phyloP scores from a whole-genome alignment of 768 basidiomycete genomes.

The Cubamyces lactineus region DNA sequence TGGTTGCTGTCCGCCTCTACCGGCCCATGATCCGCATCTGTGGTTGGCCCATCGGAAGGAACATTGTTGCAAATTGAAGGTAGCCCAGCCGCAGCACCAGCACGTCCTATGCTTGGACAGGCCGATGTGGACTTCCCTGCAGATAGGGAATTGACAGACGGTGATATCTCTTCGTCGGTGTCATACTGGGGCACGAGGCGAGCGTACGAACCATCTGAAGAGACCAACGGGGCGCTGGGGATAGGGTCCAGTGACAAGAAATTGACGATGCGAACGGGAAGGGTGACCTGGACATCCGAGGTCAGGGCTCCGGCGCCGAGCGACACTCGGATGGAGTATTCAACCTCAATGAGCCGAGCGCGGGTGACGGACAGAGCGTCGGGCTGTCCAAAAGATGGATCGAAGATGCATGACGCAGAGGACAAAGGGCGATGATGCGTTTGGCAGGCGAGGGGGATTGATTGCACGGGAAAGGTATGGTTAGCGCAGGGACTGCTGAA shows the following conservation, averaged over 20 bases:
- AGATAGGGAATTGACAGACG: neutral
- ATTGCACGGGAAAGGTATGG: neutral
- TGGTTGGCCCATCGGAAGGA: too few relatives aligned
- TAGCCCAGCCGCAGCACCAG: too few relatives aligned
- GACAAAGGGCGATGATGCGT: too few relatives aligned
- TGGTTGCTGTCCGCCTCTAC: too few relatives aligned
- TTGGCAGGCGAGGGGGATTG: neutral
- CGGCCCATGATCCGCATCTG: too few relatives aligned
- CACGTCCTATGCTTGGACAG: too few relatives aligned
- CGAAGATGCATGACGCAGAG: neutral
- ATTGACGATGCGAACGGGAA: constrained; percentile 80
- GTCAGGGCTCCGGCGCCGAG: constrained; percentile 60
- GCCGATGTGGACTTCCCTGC: neutral
- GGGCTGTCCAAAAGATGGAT: constrained; percentile 44
- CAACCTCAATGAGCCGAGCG: constrained; percentile 74
- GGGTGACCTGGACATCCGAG: constrained; percentile 65
- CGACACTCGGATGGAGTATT: constrained; percentile 69
- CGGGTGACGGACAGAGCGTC: constrained; percentile 72
- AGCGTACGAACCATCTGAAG: constrained; percentile 18
- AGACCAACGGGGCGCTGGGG: constrained; percentile 38
- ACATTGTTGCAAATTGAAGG: too few relatives aligned
- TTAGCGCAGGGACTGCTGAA: neutral
- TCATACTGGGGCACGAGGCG: constrained; percentile 15
- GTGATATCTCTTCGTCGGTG: neutral
- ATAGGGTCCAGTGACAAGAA: constrained; percentile 88